Evolutionary conservation across 768 basidiomycete species (phyloP), one percentile per base, ranked within the genome.

Genomic region (Pleurotus sapidus): DNA sequence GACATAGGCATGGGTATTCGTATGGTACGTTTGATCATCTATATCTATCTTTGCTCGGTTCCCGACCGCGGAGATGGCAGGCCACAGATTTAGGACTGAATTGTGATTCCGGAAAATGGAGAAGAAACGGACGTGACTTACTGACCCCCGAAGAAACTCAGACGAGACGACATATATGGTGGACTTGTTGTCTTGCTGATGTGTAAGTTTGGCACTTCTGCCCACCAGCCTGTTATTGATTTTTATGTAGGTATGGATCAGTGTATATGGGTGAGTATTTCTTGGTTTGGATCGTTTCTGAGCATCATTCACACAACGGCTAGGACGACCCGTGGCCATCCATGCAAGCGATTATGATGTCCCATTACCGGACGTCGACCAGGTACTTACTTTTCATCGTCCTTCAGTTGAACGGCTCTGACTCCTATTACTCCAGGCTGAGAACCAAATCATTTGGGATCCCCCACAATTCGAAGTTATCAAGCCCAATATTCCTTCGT

Each of bases 51-150:
- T 7, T 30, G 17, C 46, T 37, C 20, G 57, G 37, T 6, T 20
- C 50, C 49, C 27, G 30, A 55, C 64, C 24, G 50, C 50, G 18
- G 27, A 45, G 56, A 40, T 43, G 53, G 20, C 59, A 91, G 89
- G 91, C 91, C 0, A 80, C 86, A 60, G 91, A 94, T 66, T 72
- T 93, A 14, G 91, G 91, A 30, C 73, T 94, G 60, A 91, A 94
- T 65, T 88, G 89, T 25, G 83, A 89, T 62, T 83, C 90, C 3
- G 82, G 86, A 23, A 82, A 79, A 55, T 94, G 91, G 90, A 84
- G 84, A 63, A 77, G 81, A 54, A 75, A 83, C 56, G 84, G 83
- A 12, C 78, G 75, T 47, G 77, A 78, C 57, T 68, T 92, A 37
- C 90, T 92, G 62, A 81, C 81, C 7, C 66, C 72, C 12, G 78